A percentile compares a stretch with the other conserved stretches of the same genome.
Evolutionary conservation across 2,329 filamentous ascomycete genomes (phyloP).

Genomic region (Aspergillus texensis): DNA sequence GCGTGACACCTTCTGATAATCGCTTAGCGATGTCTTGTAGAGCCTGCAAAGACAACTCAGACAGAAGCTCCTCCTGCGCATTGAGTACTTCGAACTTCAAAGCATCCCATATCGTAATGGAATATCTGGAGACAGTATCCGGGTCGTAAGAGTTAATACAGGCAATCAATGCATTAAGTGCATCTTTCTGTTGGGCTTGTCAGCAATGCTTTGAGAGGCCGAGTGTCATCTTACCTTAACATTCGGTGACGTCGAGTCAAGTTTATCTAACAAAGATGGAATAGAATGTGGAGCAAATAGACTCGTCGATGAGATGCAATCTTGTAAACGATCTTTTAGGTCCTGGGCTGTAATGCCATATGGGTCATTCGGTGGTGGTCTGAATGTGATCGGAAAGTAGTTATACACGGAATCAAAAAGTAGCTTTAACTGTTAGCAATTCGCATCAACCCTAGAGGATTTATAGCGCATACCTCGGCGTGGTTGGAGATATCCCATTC

Average conservation of each 20-base stretch:
- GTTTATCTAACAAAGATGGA: conserved; percentile 68
- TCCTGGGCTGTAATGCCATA: conserved; percentile 71
- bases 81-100: conserved; percentile 71
- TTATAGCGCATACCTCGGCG: conserved; percentile 52
- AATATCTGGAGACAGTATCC: conserved; percentile 62
- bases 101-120: conserved; percentile 68
- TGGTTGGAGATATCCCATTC: conserved; percentile 67
- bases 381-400: conserved; percentile 73
- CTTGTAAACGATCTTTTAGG: conserved; percentile 64
- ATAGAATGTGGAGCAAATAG: conserved; percentile 69
- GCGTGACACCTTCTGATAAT: conserved; percentile 50
- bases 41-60: conserved; percentile 59
- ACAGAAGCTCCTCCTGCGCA: conserved; percentile 67
- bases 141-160: conserved; percentile 63
- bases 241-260: conserved; percentile 69
- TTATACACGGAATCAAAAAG: conserved; percentile 72
- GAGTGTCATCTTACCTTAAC: conserved; percentile 56
- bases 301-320: conserved; percentile 64
- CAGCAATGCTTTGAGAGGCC: conserved; percentile 15
- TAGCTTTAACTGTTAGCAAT: conserved; percentile 34
- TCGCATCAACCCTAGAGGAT: neutral
- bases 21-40: conserved; percentile 59
- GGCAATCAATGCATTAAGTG: conserved; percentile 63
- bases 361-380: conserved; percentile 68
- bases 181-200: conserved; percentile 56